Evolutionary conservation across 306 rosid genomes (phyloP).

Genomic region (Cucurbita maxima): DNA sequence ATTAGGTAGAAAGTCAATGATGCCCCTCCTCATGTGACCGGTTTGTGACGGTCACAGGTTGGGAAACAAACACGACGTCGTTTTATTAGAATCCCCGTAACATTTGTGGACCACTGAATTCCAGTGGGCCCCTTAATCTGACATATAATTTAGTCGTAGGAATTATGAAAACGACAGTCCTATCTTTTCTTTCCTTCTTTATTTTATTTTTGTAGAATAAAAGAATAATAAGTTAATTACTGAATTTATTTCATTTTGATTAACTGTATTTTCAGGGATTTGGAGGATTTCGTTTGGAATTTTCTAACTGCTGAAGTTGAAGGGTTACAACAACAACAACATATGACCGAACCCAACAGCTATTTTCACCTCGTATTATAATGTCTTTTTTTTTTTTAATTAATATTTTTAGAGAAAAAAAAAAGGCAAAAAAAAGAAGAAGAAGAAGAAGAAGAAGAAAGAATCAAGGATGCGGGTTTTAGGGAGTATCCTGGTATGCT

Average conservation of each 20-base stretch:
- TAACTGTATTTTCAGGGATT: not conserved
- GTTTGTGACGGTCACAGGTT: not conserved
- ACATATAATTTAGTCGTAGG: not conserved
- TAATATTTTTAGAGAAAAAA: not conserved
- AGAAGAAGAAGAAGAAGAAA: not conserved
- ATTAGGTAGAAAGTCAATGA: constrained; percentile 2
- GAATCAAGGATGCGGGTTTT: constrained; percentile 55
- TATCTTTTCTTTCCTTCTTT: not conserved
- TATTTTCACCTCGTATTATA: not conserved
- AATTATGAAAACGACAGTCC: not conserved
- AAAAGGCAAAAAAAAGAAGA: not conserved
- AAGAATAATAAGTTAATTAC: not conserved
- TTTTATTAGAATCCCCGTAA: not conserved
- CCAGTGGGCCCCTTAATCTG: not conserved
- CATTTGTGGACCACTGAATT: not conserved
- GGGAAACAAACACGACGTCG: not conserved
- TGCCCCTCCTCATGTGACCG: not conserved
- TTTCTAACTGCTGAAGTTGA: constrained; percentile 23
- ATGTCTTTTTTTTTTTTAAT: constrained; percentile 6
- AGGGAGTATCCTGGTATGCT: constrained; percentile 39
- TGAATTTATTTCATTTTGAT: not conserved
- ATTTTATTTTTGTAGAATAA: no score
- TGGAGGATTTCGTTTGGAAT: constrained; percentile 21
- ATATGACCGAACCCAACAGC: constrained; percentile 12
- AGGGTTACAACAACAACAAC: constrained; percentile 9